Evolutionary conservation across 139 green algal genomes (phyloP), one percentile per base, ranked within the genome.

Genomic region (Volvox reticuliferus): DNA sequence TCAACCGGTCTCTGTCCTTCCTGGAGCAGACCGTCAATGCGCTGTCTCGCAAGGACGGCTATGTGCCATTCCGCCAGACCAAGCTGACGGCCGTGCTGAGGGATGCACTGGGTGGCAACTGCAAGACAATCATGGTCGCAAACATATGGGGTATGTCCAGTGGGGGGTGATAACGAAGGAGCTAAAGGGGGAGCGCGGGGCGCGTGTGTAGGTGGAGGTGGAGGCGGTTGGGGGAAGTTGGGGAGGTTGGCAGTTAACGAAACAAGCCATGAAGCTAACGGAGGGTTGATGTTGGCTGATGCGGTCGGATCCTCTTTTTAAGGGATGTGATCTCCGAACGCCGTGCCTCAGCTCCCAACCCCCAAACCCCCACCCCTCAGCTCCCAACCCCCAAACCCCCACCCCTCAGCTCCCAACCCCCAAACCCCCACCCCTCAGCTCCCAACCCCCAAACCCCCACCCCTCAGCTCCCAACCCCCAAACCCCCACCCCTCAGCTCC

Each of bases 1-100:
- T 98, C 94, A 98, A 98, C 95, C 97, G 96, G 88, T 96, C 92
- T 16, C 94, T 98, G n/a, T 96, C 92, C 20, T 98, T 97, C 93
- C 92, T 98, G 92, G 96, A 98, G 92, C 96, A 98, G 95, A 96
- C 95, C 22, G 97, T 98, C 12, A 97, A 97, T 30, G 94, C 95
- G 18, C 92, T 98, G 44, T 86, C 89, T 24, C 82, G 91, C 32
- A 90, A 91, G 65, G 94, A 96, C 22, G 69, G 77, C 24, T 93
- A 98, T 89, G 92, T 98, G 36, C 95, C 97, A 44, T 98, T 95
- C 93, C 88, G 97, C 20, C 96, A 98, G 92, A 94, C 94, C 87
- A 97, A 97, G 92, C 96, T 98, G 0, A 98, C 97, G 13, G 89
- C 73, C 35, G 93, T 97, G 71, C 96, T 98, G 73, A 55, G 92